Evolutionary conservation across 164 flowering plant genomes (phyloP), one percentile per base, ranked within the genome.

Genomic region (Buxus sempervirens): DNA sequence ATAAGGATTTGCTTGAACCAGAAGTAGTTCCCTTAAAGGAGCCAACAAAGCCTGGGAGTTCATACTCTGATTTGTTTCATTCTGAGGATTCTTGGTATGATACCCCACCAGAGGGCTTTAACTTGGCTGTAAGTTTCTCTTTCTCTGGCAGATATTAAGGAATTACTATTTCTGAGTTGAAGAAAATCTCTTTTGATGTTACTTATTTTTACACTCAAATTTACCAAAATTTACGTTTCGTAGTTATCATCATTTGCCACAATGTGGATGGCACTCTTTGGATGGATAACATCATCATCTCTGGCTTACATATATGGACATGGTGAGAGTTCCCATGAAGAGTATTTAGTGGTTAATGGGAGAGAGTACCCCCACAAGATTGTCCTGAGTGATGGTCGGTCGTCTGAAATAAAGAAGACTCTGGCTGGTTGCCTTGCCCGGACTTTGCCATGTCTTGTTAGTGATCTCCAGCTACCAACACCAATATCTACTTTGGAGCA

Each of bases 201-300:
- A 2, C 38, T 16, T 9, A 27, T 14, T 65, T 19, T 13, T 42
- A 5, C 19, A 9, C 24, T 25, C 59, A 19, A 56, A n/a, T 20
- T 41, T 26, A 22, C 49, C n/a, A n/a, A n/a, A 53, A 14, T 16
- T 21, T 5, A 9, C 57, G 48, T 45, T n/a, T 65, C 70, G 67
- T 63, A 91, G 96, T 70, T 95, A 53, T 92, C 97, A 20, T 75
- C 94, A 76, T 92, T 95, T 80, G 91, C 94, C 55, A 82, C 87
- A 56, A 92, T 92, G 91, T 92, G 88, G 86, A 83, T 78, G 76
- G 80, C 90, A 64, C 85, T 95, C 58, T 95, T 89, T 82, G 78
- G 85, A 66, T 95, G 98, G 98, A 67, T 86, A 66, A 81, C 97
- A 14, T 87, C 97, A 55, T 92, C 97, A 64, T 84, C 97, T 58